These are phyloP conservation scores for Lithocarpus polystachyus DNA, from an alignment of 306 rosid species.

Conservation along the genomic window DNA sequence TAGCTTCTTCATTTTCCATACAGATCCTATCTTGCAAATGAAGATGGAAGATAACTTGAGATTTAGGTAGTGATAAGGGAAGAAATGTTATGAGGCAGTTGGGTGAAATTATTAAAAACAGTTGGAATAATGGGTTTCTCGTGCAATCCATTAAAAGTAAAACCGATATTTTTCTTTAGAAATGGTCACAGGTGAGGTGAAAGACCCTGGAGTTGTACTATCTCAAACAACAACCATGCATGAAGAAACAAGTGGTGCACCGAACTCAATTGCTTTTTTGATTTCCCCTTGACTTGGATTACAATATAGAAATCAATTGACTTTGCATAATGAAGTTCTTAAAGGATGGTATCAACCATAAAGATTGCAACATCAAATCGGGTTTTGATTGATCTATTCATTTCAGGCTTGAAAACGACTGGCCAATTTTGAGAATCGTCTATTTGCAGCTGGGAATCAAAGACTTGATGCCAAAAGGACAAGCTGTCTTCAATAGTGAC, in stretches of 20 bases:
- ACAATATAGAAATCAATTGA: not conserved
- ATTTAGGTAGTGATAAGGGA: constrained; percentile 14
- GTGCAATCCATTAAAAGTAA: constrained; percentile 41
- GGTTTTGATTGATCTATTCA: too few species aligned
- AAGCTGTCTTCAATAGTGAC: too few species aligned
- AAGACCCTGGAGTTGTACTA: constrained; percentile 3
- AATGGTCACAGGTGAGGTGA: constrained; percentile 40
- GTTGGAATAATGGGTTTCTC: constrained; percentile 53
- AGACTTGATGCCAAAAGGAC: too few species aligned
- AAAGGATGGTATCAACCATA: not conserved
- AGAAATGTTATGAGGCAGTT: constrained; percentile 24
- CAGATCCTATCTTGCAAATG: not conserved
- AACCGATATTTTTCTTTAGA: constrained; percentile 31
- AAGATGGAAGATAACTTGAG: not conserved
- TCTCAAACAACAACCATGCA: not conserved
- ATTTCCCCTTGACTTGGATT: not conserved
- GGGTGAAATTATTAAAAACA: constrained; percentile 37
- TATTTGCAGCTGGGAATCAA: too few species aligned
- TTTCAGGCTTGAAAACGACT: too few species aligned
- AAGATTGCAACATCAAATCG: too few species aligned
- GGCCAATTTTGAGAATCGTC: too few species aligned
- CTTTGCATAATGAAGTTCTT: not conserved
- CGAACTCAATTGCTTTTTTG: not conserved
- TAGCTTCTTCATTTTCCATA: constrained; percentile 15
- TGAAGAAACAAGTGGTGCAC: not conserved